Conservation (phyloP, 2,329 filamentous ascomycete species). For the Phaeosphaeria sp. region DNA sequence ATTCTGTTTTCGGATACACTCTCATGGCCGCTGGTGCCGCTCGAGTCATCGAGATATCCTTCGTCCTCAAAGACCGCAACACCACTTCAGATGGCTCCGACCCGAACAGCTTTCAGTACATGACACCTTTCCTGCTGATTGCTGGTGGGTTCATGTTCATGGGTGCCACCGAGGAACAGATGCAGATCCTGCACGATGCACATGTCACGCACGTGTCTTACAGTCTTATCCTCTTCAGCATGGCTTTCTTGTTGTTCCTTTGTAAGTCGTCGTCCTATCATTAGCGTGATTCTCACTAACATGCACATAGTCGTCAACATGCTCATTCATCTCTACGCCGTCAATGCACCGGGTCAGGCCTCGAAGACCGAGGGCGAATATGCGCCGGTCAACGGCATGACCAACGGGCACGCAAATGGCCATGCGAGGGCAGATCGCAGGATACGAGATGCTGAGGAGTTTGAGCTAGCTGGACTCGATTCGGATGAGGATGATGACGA, state of each 20-base stretch:
- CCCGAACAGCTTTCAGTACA: conserved; percentile 74
- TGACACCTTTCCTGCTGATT: conserved; percentile 79
- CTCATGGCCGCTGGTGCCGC: conserved; percentile 88
- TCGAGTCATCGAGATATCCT: conserved; percentile 89
- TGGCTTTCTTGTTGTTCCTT: conserved; percentile 89
- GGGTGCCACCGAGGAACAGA: conserved; percentile 96
- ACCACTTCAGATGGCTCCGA: conserved; percentile 72
- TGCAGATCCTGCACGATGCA: conserved; percentile 75
- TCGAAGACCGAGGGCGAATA: conserved; percentile 46
- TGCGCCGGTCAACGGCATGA: conserved; percentile 31
- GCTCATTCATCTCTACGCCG: conserved; percentile 83
- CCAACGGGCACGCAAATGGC: conserved; percentile 30
- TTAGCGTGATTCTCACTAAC: conserved; percentile 15
- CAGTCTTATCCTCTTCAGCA: conserved; percentile 86
- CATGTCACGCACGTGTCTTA: conserved; percentile 90
- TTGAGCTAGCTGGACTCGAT: conserved; percentile 89
- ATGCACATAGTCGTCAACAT: conserved; percentile 72
- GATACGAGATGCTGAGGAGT: conserved; percentile 85
- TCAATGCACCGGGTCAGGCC: conserved; percentile 58
- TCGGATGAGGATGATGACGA: conserved; percentile 79
- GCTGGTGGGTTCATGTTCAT: conserved; percentile 96
- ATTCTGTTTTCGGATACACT: conserved; percentile 90
- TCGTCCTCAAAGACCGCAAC: conserved; percentile 78
- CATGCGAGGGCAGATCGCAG: conserved; percentile 60
- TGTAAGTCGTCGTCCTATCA: conserved; percentile 58